Evolutionary conservation across 116 monocot species (phyloP).

Genomic region (Trichopus zeylanicus): DNA sequence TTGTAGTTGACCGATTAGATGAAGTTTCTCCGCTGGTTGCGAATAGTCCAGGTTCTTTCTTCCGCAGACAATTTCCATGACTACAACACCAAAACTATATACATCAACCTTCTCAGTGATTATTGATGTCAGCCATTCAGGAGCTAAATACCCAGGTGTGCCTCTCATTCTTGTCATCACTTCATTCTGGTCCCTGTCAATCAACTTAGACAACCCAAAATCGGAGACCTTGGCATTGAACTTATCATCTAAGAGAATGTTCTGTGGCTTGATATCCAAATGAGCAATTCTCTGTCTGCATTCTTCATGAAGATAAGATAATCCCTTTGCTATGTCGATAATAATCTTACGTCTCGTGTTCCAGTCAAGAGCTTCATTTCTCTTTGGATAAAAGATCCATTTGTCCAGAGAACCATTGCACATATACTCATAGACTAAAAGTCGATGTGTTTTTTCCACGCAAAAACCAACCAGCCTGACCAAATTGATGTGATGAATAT

Average conservation of each 20-base stretch:
- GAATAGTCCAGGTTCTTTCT: not conserved
- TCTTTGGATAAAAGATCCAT: not conserved
- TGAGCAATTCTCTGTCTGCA: conserved; percentile 3
- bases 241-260: conserved; percentile 6
- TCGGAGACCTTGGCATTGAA: conserved; percentile 6
- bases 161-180: conserved; percentile 3
- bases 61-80: conserved; percentile 4
- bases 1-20: not conserved
- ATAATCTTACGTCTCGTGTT: not conserved
- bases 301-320: conserved; percentile 5
- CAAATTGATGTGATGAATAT: conserved; percentile 1
- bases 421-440: conserved; percentile 7
- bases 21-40: not conserved
- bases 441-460: not conserved
- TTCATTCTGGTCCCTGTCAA: not conserved
- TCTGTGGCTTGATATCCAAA: conserved; percentile 14
- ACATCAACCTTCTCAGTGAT: conserved; percentile 2
- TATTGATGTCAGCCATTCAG: not conserved
- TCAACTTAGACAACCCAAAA: conserved; percentile 10
- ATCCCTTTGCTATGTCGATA: conserved; percentile 1
- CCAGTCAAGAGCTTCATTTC: not conserved
- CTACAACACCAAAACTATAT: conserved; percentile 6
- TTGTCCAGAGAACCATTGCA: conserved; percentile 4
- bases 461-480: conserved; percentile 3
- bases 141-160: conserved; percentile 8